These are phyloP conservation scores for Penicillium coffeae DNA, from an alignment of 495 filamentous ascomycete species.

Conservation along the genomic window DNA sequence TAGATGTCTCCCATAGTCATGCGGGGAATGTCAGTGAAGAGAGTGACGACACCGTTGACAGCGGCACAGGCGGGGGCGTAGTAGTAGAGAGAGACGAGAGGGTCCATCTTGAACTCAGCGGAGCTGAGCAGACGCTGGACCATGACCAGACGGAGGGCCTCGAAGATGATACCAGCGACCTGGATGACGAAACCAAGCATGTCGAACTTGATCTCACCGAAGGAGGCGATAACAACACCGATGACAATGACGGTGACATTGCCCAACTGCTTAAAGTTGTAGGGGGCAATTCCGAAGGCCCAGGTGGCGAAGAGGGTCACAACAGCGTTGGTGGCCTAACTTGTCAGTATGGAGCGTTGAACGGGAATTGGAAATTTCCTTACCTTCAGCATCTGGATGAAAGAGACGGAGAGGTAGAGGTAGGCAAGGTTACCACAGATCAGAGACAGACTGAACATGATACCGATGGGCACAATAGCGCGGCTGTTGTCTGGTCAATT, in stretches of 20 bases:
- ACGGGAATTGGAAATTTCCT: conserved; percentile 6
- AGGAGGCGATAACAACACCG: conserved; percentile 79
- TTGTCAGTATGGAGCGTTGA: not conserved
- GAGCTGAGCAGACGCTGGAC: conserved; percentile 80
- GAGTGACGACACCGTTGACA: conserved; percentile 72
- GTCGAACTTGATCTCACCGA: conserved; percentile 86
- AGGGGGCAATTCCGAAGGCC: conserved; percentile 65
- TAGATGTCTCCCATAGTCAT: conserved; percentile 66
- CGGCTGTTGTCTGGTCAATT: conserved; percentile 28
- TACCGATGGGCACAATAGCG: conserved; percentile 81
- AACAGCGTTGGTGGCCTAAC: conserved; percentile 80
- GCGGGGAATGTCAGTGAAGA: conserved; percentile 69
- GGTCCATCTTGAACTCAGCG: conserved; percentile 92
- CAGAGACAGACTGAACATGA: conserved; percentile 86
- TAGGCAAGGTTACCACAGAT: conserved; percentile 90
- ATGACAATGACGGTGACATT: conserved; percentile 83
- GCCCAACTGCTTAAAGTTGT: conserved; percentile 67
- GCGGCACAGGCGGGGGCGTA: conserved; percentile 82
- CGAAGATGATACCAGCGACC: conserved; percentile 71
- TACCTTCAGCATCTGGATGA: conserved; percentile 95
- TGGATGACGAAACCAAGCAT: conserved; percentile 80
- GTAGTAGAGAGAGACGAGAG: conserved; percentile 88
- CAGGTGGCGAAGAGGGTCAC: conserved; percentile 78
- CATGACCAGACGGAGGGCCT: conserved; percentile 83
- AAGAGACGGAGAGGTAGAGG: conserved; percentile 81